A percentile compares a stretch with the other conserved stretches of the same genome.
Conservation (phyloP, 306 rosid species). For the Chamaecrista fasciculata region DNA sequence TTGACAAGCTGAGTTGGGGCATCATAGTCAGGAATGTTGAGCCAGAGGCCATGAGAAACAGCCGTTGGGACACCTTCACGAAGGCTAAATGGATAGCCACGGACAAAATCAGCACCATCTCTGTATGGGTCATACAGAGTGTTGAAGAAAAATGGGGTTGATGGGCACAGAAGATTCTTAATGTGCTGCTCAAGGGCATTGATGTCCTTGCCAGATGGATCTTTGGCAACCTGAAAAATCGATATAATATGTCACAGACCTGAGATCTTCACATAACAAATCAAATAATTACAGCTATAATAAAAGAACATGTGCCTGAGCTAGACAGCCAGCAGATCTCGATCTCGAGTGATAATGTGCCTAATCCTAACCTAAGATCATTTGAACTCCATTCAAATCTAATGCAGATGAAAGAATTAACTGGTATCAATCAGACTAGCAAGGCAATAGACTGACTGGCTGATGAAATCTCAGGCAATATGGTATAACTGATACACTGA, state of each 20-base stretch:
- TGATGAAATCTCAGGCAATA: background rate
- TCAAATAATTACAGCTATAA: background rate
- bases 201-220: slow-evolving; percentile 71
- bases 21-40: slow-evolving; percentile 78
- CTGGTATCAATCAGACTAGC: background rate
- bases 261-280: background rate
- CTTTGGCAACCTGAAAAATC: slow-evolving; percentile 63
- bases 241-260: background rate
- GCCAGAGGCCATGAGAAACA: slow-evolving; percentile 82
- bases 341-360: background rate
- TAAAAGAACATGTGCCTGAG: background rate
- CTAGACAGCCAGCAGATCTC: too few species aligned
- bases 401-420: background rate
- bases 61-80: slow-evolving; percentile 73
- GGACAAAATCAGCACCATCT: slow-evolving; percentile 75
- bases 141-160: slow-evolving; percentile 75
- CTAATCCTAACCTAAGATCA: background rate
- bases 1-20: slow-evolving; percentile 85
- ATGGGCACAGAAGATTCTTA: slow-evolving; percentile 59
- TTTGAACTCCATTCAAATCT: background rate
- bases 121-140: slow-evolving; percentile 73
- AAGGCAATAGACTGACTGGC: background rate
- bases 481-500: background rate
- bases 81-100: slow-evolving; percentile 74
- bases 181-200: slow-evolving; percentile 79